Evolutionary conservation across 2,329 filamentous ascomycete species (phyloP).

Genomic region (Penicillium sp.): DNA sequence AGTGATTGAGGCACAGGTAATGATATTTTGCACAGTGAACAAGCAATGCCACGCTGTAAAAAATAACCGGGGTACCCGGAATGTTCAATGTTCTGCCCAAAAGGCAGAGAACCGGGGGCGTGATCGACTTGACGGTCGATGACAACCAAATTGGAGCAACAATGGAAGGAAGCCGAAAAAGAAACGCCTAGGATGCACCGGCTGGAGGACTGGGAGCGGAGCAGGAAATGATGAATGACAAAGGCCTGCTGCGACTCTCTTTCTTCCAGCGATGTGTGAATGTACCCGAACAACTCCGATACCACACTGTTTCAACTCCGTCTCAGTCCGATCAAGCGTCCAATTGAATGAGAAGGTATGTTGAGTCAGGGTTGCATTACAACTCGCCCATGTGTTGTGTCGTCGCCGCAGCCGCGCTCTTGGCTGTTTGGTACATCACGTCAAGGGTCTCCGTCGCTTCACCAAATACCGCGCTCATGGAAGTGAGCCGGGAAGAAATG

Average conservation of each 20-base stretch:
- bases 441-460: constrained; percentile 38
- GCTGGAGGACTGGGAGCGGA: constrained; percentile 4
- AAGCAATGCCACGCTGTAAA: background rate
- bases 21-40: background rate
- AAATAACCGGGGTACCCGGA: background rate
- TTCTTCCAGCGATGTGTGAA: background rate
- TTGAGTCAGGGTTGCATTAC: constrained; percentile 17
- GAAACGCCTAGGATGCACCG: constrained; percentile 30
- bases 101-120: background rate
- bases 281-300: background rate
- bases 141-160: background rate
- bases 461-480: constrained; percentile 35
- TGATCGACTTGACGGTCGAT: background rate
- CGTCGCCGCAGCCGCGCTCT: constrained; percentile 43
- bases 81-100: background rate
- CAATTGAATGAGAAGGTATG: background rate
- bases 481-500: constrained; percentile 32
- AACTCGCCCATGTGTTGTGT: constrained; percentile 34
- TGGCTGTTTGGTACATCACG: constrained; percentile 51
- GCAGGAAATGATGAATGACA: background rate
- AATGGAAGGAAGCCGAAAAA: constrained; percentile 5
- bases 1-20: background rate
- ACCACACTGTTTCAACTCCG: background rate
- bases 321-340: background rate
- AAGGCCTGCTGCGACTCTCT: background rate